Evolutionary conservation across 73 alveolate species (phyloP), one percentile per base, ranked within the genome.

Genomic region (Blepharisma stoltei): DNA sequence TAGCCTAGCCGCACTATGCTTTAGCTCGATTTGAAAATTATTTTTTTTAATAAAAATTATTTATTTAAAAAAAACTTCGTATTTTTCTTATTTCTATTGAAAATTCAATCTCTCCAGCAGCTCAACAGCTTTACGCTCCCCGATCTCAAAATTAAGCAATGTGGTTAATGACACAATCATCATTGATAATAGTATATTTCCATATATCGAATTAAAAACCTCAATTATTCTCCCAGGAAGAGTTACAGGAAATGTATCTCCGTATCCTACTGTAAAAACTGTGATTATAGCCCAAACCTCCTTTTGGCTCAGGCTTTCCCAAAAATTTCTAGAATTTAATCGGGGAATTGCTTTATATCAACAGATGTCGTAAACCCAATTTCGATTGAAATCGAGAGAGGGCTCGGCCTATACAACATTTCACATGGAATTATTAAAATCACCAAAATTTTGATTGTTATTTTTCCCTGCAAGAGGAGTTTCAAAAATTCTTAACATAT

Each of bases 191-290:
- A 78, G 48, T 47, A 84, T 78, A 54, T 66, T 83, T 0, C 94
- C 94, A 88, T 88, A 87, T 7, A 87, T 67, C 27, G 88, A 86
- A 1, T 78, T 78, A n/a, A 87, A 21, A 41, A 83, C 71, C 6
- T 89, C 95, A 49, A 84, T 55, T 8, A 76, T 6, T 47, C 95
- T 84, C 44, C 95, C 95, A 37, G 83, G 48, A 55, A 71, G 44
- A 6, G 92, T 69, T 6, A 45, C 78, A 7, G 95, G 95, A 53
- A 21, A 88, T 54, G 55, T 67, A 49, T 88, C 95, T 9, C 95
- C 95, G 48, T 80, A 88, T 20, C 95, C 95, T 20, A 88, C 89
- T 2, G 95, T 88, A 6, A 88, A 76, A 88, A 88, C 79, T 45
- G 95, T 88, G 54, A 85, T 81, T 6, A n/a, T n/a, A n/a, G n/a